Conservation (phyloP, 176 grass and related monocot genomes). For the Phyllostachys edulis region DNA sequence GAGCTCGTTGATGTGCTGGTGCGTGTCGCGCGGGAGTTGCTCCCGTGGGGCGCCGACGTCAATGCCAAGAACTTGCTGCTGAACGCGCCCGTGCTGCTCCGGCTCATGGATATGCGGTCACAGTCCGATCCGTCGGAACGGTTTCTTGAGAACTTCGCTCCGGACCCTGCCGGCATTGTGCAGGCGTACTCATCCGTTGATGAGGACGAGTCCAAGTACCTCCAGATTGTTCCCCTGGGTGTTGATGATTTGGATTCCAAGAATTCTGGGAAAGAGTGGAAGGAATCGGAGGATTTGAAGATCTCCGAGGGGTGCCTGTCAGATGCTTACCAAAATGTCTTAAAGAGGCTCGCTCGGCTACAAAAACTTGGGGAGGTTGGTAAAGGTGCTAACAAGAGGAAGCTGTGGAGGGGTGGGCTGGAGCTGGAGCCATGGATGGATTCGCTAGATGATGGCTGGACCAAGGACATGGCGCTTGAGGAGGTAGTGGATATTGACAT, state of each 20-base stretch:
- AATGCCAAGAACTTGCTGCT: conserved; percentile 45
- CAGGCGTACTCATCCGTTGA: conserved; percentile 2
- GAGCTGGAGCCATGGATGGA: conserved; percentile 46
- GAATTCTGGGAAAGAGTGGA: conserved; percentile 30
- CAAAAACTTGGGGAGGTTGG: conserved; percentile 50
- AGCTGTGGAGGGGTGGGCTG: conserved; percentile 29
- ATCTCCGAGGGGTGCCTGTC: conserved; percentile 53
- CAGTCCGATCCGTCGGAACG: conserved; percentile 13
- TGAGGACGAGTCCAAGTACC: conserved; percentile 45
- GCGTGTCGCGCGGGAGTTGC: conserved; percentile 42
- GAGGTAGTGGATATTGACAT: conserved; percentile 57
- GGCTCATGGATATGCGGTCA: conserved; percentile 54
- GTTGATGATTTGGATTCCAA: conserved; percentile 25
- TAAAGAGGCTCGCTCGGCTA: conserved; percentile 52
- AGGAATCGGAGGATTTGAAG: conserved; percentile 36
- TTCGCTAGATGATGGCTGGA: conserved; percentile 33
- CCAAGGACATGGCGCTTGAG: conserved; percentile 50
- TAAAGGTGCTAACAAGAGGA: conserved; percentile 53
- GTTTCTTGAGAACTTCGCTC: conserved; percentile 36
- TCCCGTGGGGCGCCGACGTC: conserved; percentile 61
- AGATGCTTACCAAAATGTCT: conserved; percentile 70
- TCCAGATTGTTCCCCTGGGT: conserved; percentile 11
- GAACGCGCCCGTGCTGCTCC: conserved; percentile 46
- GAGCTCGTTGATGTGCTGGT: conserved; percentile 49
- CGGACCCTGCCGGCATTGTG: conserved; percentile 28